These are phyloP conservation scores for Tylopilus intermedius DNA, from an alignment of 768 basidiomycete species.

Conservation along the genomic window DNA sequence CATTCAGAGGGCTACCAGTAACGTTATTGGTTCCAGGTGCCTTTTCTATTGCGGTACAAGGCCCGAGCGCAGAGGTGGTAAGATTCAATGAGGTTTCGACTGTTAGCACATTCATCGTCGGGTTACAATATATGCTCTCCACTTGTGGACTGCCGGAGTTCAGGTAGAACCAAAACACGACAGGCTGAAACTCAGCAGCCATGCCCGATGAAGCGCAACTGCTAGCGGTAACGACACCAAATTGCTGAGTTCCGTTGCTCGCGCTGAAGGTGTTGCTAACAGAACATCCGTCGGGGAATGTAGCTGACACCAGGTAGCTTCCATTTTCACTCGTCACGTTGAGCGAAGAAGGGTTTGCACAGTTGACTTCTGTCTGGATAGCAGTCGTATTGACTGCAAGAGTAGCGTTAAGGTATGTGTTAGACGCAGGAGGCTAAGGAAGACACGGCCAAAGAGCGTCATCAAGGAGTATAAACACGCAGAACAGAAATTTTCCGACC, in stretches of 20 bases:
- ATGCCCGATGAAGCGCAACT: constrained; percentile 29
- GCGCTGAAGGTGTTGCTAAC: constrained; percentile 36
- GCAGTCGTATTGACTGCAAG: constrained; percentile 51
- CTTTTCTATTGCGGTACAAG: constrained; percentile 31
- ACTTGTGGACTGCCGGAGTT: constrained; percentile 35
- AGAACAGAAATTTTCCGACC: constrained; percentile 29
- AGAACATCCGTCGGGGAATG: constrained; percentile 47
- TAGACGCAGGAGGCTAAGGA: constrained; percentile 37
- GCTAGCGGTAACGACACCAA: constrained; percentile 40
- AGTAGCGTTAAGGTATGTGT: constrained; percentile 46
- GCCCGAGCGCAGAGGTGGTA: constrained; percentile 37
- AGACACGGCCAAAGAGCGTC: not conserved
- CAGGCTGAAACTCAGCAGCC: constrained; percentile 43
- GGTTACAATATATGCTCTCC: constrained; percentile 53
- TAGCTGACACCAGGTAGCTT: constrained; percentile 39
- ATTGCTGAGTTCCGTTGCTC: constrained; percentile 39
- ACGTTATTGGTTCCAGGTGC: constrained; percentile 45
- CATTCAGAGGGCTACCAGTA: constrained; percentile 40
- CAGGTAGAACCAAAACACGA: constrained; percentile 66
- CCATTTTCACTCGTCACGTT: constrained; percentile 19
- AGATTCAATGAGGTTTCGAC: constrained; percentile 43
- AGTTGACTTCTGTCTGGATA: constrained; percentile 41
- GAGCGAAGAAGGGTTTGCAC: constrained; percentile 36
- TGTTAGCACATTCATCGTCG: constrained; percentile 41
- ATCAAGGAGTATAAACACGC: not conserved